These are phyloP conservation scores for Neurospora sp. DNA, from an alignment of 495 filamentous ascomycete genomes.

Conservation along the genomic window DNA sequence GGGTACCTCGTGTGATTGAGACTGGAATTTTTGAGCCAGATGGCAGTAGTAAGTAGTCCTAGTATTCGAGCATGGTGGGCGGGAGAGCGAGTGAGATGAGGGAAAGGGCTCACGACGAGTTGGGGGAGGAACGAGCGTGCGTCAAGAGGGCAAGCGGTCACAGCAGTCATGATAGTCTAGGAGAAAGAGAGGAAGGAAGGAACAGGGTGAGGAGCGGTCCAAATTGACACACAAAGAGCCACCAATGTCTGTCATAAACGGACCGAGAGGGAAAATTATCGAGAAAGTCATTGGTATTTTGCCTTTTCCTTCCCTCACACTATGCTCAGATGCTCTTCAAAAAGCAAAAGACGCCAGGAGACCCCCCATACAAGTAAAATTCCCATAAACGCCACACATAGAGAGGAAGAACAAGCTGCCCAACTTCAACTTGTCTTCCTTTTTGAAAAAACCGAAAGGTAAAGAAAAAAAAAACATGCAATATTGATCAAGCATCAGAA, in stretches of 20 bases:
- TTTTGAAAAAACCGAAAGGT: background rate
- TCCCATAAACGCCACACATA: background rate
- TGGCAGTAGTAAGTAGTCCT: too few species aligned
- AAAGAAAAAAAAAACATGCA: background rate
- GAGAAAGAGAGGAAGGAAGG: background rate
- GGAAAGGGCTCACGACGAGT: background rate
- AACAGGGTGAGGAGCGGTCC: background rate
- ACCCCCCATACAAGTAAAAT: background rate
- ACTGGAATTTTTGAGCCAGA: too few species aligned
- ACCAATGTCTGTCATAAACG: background rate
- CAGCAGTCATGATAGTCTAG: background rate
- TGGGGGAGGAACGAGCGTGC: background rate
- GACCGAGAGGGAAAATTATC: background rate
- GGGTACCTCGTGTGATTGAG: too few species aligned
- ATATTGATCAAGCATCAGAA: background rate
- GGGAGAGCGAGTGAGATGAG: too few species aligned
- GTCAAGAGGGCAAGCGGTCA: background rate
- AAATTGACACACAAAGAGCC: background rate
- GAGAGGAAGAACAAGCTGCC: background rate
- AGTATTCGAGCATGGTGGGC: too few species aligned
- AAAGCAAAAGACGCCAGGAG: background rate
- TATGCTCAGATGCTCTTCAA: background rate
- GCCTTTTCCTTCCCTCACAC: background rate
- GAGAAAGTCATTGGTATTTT: background rate
- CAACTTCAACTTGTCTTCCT: background rate